Base-by-base conservation (phyloP, 2,329 filamentous ascomycete species). In the Cordyceps tenuipes region DNA sequence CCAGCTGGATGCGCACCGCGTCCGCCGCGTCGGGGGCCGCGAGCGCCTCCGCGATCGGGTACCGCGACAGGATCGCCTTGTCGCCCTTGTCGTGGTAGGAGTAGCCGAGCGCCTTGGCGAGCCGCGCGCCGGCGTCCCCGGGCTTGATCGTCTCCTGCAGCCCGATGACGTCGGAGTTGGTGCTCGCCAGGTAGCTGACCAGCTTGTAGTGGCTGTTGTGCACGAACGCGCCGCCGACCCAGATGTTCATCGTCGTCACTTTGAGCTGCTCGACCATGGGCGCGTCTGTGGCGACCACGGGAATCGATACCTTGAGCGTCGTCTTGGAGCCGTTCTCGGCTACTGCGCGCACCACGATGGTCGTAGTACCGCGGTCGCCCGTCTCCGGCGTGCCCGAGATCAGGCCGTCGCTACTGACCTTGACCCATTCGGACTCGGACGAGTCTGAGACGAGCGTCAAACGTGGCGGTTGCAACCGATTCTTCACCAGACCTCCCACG, bases 101-200 rank as follows among this genome's bases (percentile, higher is more conserved):
- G 73, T 73, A 77, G 2, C 75, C 75, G 2, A 77, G 66, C 1
- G 74, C 73, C 12, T 71, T 60, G 3, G 70, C 74, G 0, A 77
- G 68, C 15, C 71, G 69, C 5, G 61, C 61, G 5, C 70, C 68
- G 26, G 72, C 69, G 5, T 65, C 68, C 7, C 66, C 68, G 8
- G 56, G 56, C 29, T 19, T 49, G 10, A 60, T 62, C 51, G 68
- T 69, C 61, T 77, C 75, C 60, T 77, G 75, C 8, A 76, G 61
- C 1, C 71, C 73, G 17, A 76, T 68, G 2, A 77, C 63, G 36
- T 77, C 75, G 10, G 66, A 68, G 17, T 69, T 69, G 9, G 54
- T 67, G 2, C 65, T 63, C 29, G 65, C 63, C 5, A 77, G 65
- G 64, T 73, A 74, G 3, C 62, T 64, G 19, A 76, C 65, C 59